Evolutionary conservation across 352 stramenopile genomes (phyloP).

Genomic region (Thalassiosira livingstoniorum): DNA sequence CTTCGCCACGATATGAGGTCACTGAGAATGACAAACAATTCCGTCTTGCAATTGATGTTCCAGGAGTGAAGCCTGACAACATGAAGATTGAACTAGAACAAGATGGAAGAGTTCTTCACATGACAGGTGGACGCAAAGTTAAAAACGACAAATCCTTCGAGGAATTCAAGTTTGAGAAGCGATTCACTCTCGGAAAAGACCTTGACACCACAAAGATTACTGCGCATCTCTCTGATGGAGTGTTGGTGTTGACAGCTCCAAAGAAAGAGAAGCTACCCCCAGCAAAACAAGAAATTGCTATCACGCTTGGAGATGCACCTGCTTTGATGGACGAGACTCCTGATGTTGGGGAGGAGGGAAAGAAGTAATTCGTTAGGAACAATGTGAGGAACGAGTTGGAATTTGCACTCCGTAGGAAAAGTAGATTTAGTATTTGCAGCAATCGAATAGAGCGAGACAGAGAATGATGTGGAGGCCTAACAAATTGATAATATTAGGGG

Average conservation of each 20-base stretch:
- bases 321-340: conserved; percentile 42
- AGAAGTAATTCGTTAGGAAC: too few species aligned
- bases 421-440: background rate
- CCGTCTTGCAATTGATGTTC: conserved; percentile 45
- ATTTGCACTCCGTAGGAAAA: background rate
- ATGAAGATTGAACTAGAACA: conserved; percentile 47
- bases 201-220: conserved; percentile 61
- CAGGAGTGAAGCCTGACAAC: conserved; percentile 46
- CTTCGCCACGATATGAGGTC: conserved; percentile 47
- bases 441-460: background rate
- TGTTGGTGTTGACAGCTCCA: conserved; percentile 57
- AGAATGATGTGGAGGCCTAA: too few species aligned
- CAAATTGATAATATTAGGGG: too few species aligned
- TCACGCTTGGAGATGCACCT: conserved; percentile 45
- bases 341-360: conserved; percentile 20
- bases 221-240: conserved; percentile 55
- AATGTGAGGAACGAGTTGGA: too few species aligned
- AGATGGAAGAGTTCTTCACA: conserved; percentile 44
- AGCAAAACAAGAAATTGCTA: conserved; percentile 39
- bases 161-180: conserved; percentile 62
- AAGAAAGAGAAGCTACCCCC: conserved; percentile 53
- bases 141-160: conserved; percentile 30
- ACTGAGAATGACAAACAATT: conserved; percentile 47
- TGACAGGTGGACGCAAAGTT: conserved; percentile 43
- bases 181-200: conserved; percentile 57